phyloP scores from a whole-genome alignment of 345 rosid genomes.

The Limnanthes douglasii region DNA sequence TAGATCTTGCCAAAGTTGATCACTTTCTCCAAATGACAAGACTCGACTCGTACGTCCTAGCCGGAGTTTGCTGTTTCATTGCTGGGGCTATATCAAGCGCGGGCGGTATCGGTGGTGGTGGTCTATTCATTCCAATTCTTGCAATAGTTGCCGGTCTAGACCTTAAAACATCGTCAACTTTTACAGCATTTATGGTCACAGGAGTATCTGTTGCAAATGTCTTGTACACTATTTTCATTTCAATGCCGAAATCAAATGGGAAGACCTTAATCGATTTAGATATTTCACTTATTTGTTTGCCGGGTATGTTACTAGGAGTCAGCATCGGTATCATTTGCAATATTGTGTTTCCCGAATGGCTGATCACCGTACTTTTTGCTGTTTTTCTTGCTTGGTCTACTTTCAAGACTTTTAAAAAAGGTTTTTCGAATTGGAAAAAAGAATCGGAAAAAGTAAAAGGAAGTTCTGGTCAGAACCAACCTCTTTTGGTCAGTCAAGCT shows the following conservation, averaged over 20 bases:
- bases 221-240: constrained; percentile 26
- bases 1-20: too few species aligned
- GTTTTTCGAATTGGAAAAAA: constrained; percentile 37
- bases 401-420: constrained; percentile 55
- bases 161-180: constrained; percentile 62
- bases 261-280: constrained; percentile 46
- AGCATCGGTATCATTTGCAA: constrained; percentile 76
- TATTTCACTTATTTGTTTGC: constrained; percentile 64
- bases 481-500: constrained; percentile 25
- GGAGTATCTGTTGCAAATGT: constrained; percentile 82
- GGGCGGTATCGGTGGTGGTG: constrained; percentile 92
- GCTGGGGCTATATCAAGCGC: constrained; percentile 81
- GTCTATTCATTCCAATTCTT: constrained; percentile 64
- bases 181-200: constrained; percentile 90
- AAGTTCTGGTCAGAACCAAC: constrained; percentile 13
- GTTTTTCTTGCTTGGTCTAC: constrained; percentile 73
- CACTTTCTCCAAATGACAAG: too few species aligned
- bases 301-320: constrained; percentile 79
- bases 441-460: constrained; percentile 33
- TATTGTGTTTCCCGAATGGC: constrained; percentile 70
- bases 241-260: too few species aligned
- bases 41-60: too few species aligned
- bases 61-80: constrained; percentile 49
- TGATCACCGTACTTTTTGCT: constrained; percentile 54
- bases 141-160: constrained; percentile 54